Base-by-base conservation (phyloP, 2,329 filamentous ascomycete genomes). In the Didymella arachidicola region DNA sequence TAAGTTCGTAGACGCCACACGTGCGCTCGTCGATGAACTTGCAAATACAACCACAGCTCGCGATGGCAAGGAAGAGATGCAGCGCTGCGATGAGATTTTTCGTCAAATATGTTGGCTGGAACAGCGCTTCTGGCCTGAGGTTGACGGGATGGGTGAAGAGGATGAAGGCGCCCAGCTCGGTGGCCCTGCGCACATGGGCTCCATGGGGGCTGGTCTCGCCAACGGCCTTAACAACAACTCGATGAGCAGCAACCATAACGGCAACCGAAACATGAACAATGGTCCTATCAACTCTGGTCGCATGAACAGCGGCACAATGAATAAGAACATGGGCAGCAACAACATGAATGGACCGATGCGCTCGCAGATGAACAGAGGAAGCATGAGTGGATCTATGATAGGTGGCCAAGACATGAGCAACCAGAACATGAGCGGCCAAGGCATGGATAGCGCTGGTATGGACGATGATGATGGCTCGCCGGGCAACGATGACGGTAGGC, bases 1-100 rank as follows among this genome's bases (percentile, higher is more conserved):
- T 64, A 82, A 82, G 59, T 83, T 82, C 59, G 80, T 82, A 18
- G 80, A 82, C 46, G 81, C 81, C 5, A 81, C 79, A 55, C 75
- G 79, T 41, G 72, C 76, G 2, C 79, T 82, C 26, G 81, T 82
- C 45, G 81, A 83, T 62, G 81, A 83, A 62, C 75, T 82, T 12
- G 81, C 81, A 26, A 82, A 82, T 61, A 77, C 77, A 4, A 79
- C 79, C 27, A 81, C 79, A 10, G 74, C 74, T 1, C 78, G 79
- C 32, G 80, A 81, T 49, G 81, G 81, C 47, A 79, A 79, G 47
- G 78, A 81, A 47, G 80, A 82, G 54, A 80, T 82, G 76, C 29
- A 65, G 34, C 74, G 79, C 22, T 82, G 80, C 65, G 80, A 82
- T 61, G 74, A 79, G 42, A 77, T 80, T 14, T 82, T 82, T 66